Base-by-base conservation (phyloP, 352 stramenopile species). In the Blastocystis sp. region DNA sequence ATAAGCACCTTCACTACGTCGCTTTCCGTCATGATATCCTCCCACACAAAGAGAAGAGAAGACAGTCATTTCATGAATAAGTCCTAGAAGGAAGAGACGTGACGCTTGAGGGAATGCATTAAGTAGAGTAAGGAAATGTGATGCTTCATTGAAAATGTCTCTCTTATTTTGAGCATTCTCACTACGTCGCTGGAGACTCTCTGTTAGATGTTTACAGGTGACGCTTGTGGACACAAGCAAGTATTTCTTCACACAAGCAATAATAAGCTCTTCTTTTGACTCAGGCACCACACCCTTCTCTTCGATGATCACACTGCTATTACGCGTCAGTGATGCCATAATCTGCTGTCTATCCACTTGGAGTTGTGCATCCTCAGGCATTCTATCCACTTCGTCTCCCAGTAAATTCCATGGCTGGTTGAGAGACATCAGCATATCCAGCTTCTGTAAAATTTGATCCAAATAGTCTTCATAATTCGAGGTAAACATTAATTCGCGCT, bases 251-350 rank as follows among this genome's bases (percentile, higher is more conserved):
- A 84, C 48, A 68, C 73, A 84, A 2, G 22, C n/a, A 5, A 62
- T 19, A 9, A 84, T 19, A 44, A 84, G 33, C 15, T 84, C 73
- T 44, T 84, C 73, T 15, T 0, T 1, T 11, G 73, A 48, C 0
- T 84, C 73, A 24, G 73, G 73, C 56, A 84, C 68, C n/a, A 37
- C 22, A 27, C 73, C 73, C 73, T 84, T 84, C 48, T 84, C 73
- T 44, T 84, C 73, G 15, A 84, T 44, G 3, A 84, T 84, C 73
- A 84, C 6, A 22, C 44, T 35, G 73, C 53, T 66, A 35, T 64
- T 66, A 22, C 59, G 57, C 4, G 27, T 33, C n/a, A 66, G 56
- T 7, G 73, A 84, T 5, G 73, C 51, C 6, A 84, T 5, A 9
- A 64, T 60, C 24, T 37, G 37, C 24, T 60, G 17, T 64, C 33